Conservation (phyloP, 441 rosid species). For the Adansonia madagascariensis region DNA sequence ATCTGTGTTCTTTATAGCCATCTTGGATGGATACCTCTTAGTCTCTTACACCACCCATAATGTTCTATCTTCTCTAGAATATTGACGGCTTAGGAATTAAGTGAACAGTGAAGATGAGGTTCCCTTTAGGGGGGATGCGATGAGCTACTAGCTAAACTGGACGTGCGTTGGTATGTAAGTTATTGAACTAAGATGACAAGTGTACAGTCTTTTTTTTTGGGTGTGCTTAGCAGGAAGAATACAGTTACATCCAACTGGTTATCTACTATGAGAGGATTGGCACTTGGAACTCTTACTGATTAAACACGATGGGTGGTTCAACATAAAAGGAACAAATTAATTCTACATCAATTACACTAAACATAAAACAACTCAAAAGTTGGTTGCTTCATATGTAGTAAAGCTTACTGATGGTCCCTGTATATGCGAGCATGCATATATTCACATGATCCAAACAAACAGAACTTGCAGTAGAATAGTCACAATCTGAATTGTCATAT, state of each 20-base stretch:
- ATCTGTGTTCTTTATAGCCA: background rate
- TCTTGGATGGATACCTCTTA: background rate
- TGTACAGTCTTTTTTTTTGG: background rate
- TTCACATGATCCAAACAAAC: background rate
- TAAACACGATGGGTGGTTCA: background rate
- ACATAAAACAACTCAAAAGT: background rate
- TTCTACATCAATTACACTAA: background rate
- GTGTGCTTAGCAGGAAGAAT: background rate
- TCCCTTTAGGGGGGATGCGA: background rate
- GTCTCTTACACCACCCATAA: background rate
- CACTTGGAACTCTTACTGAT: background rate
- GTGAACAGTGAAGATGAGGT: background rate
- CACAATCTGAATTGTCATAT: background rate
- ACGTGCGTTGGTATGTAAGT: background rate
- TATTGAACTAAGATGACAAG: background rate
- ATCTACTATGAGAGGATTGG: background rate
- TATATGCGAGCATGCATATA: background rate
- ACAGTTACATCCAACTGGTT: background rate
- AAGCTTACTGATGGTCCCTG: background rate
- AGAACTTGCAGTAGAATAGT: background rate
- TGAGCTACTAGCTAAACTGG: background rate
- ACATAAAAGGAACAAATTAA: background rate
- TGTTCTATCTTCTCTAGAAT: background rate
- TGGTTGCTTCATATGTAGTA: background rate
- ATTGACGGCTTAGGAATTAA: background rate